A percentile compares a stretch with the other conserved stretches of the same genome.
Evolutionary conservation across 2,329 filamentous ascomycete species (phyloP).

Genomic region (Claviceps sp.): DNA sequence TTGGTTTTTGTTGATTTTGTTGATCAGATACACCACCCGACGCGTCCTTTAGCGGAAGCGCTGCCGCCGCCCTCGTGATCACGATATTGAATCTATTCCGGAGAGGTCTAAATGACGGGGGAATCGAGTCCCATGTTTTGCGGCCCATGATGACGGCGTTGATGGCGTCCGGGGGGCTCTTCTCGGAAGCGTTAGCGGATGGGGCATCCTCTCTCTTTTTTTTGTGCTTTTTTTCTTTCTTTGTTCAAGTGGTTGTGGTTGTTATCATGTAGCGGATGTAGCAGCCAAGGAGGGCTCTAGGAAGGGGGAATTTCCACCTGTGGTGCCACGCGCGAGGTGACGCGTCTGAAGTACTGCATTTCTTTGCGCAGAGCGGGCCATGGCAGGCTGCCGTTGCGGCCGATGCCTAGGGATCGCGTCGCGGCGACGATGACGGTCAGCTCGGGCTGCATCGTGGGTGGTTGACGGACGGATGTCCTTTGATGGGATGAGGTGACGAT

Average conservation of each 20-base stretch:
- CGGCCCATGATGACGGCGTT: conserved; percentile 94
- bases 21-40: no score
- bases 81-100: conserved; percentile 72
- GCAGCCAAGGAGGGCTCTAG: not conserved
- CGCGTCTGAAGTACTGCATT: conserved; percentile 88
- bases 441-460: conserved; percentile 30
- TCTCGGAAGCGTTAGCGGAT: no score
- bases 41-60: no score
- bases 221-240: not conserved
- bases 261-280: not conserved
- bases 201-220: not conserved
- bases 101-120: conserved; percentile 63
- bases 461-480: not conserved
- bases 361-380: conserved; percentile 84
- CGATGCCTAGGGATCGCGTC: conserved; percentile 83
- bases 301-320: conserved; percentile 19
- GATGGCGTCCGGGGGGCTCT: conserved; percentile 21
- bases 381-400: conserved; percentile 62
- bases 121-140: conserved; percentile 92
- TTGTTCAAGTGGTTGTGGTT: not conserved
- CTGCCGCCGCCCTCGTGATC: conserved; percentile 43
- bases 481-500: not conserved
- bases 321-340: conserved; percentile 55
- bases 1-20: no score
- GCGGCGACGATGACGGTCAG: conserved; percentile 91